Percentiles rank a stretch among this genome's conserved stretches.
phyloP scores from a whole-genome alignment of 2,329 filamentous ascomycete genomes.

The Neofusicoccum laricinum region DNA sequence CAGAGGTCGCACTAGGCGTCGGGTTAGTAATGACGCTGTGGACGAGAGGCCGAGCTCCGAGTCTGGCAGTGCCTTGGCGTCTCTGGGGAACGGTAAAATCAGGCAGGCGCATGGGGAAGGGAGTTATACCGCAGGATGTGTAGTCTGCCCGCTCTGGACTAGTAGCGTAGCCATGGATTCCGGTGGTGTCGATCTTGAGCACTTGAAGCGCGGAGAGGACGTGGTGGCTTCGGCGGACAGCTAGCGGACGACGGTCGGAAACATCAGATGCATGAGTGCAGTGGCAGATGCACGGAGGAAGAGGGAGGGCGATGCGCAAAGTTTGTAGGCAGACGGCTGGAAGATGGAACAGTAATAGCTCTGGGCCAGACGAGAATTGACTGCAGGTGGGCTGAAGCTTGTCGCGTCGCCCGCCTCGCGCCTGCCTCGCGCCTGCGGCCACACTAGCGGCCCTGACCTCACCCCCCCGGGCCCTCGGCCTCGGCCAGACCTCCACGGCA shows the following conservation, averaged over 20 bases:
- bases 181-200: neutral
- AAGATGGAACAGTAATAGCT: neutral
- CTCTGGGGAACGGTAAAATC: too few species aligned
- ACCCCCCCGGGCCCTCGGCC: neutral
- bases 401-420: neutral
- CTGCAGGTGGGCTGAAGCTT: neutral
- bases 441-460: neutral
- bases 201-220: neutral
- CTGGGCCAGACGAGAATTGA: neutral
- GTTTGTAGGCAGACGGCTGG: neutral
- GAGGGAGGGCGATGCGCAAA: neutral
- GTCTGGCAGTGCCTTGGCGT: too few species aligned
- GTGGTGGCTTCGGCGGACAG: too few species aligned
- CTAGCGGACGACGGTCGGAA: neutral
- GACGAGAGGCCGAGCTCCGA: neutral
- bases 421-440: neutral
- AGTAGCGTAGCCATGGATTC: neutral
- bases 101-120: neutral
- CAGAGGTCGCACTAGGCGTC: conserved; percentile 4
- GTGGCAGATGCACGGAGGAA: neutral
- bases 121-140: conserved; percentile 7
- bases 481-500: neutral
- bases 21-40: neutral
- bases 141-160: neutral
- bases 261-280: neutral